A percentile compares a stretch with the other conserved stretches of the same genome.
Conservation (phyloP, 1,139 yeast species). For the Nadsonia commutata region DNA sequence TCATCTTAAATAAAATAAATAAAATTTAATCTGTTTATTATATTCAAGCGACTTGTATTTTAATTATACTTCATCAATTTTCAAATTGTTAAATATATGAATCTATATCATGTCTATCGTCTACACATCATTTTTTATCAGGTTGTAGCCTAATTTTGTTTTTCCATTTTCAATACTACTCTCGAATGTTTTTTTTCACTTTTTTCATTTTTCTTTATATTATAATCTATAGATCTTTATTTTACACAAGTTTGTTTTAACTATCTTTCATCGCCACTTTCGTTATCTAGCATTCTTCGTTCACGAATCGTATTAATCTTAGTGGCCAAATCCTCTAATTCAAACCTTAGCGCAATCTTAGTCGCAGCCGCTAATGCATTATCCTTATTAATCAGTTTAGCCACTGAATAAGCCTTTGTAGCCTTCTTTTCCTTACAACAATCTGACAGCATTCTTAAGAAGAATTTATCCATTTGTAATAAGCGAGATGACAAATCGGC, state of each 20-base stretch:
- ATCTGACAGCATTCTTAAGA: constrained; percentile 57
- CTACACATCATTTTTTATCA: too few species aligned
- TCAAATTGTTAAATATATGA: too few species aligned
- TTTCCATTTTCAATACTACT: too few species aligned
- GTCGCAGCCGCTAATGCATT: constrained; percentile 74
- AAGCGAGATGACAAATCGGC: neutral
- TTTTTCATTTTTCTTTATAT: too few species aligned
- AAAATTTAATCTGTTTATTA: neutral
- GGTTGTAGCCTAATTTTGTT: too few species aligned
- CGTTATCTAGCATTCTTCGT: neutral
- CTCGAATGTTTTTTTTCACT: too few species aligned
- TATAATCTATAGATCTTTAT: too few species aligned
- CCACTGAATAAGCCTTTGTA: constrained; percentile 57
- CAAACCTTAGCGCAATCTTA: constrained; percentile 71
- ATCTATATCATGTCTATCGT: too few species aligned
- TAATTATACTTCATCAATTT: too few species aligned
- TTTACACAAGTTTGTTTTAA: too few species aligned
- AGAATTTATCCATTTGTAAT: constrained; percentile 43
- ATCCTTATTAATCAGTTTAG: constrained; percentile 54
- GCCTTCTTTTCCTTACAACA: constrained; percentile 57
- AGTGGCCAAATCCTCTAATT: constrained; percentile 46
- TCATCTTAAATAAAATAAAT: constrained; percentile 3
- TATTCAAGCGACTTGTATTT: too few species aligned
- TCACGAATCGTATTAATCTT: constrained; percentile 31
- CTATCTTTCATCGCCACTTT: neutral